Conservation (phyloP, 2,329 filamentous ascomycete genomes). For the Fusarium sp. region DNA sequence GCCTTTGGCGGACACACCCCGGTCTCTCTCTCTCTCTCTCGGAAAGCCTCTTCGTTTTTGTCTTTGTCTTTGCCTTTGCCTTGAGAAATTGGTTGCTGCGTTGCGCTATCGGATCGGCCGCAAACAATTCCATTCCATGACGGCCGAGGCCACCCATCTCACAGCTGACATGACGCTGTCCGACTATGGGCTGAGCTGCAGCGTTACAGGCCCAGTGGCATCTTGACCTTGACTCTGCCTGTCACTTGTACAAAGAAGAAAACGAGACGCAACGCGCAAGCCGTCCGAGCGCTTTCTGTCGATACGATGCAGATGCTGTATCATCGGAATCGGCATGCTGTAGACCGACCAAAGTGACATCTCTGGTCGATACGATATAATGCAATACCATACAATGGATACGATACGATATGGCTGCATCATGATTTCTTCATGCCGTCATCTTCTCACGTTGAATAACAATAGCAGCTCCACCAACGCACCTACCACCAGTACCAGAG, state of each 20-base stretch:
- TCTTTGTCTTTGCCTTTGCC: not conserved
- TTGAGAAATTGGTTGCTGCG: not conserved
- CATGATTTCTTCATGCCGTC: slow-evolving; percentile 45
- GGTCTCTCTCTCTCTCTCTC: slow-evolving; percentile 34
- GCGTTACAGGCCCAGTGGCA: slow-evolving; percentile 25
- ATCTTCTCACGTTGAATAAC: slow-evolving; percentile 25
- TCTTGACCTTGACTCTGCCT: slow-evolving; percentile 7
- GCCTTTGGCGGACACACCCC: slow-evolving; percentile 23
- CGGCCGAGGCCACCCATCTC: slow-evolving; percentile 23
- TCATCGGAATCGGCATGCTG: slow-evolving; percentile 34
- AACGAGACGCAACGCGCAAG: slow-evolving; percentile 37
- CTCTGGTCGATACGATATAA: slow-evolving; percentile 22
- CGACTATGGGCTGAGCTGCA: slow-evolving; percentile 36
- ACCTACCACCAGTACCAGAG: slow-evolving; percentile 30
- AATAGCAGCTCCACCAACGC: slow-evolving; percentile 26
- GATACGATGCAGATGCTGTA: slow-evolving; percentile 39
- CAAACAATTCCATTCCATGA: slow-evolving; percentile 13
- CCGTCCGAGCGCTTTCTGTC: slow-evolving; percentile 38
- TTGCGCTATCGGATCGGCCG: slow-evolving; percentile 11
- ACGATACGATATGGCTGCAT: slow-evolving; percentile 40
- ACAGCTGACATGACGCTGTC: slow-evolving; percentile 40
- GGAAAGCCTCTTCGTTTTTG: slow-evolving; percentile 26
- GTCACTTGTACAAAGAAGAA: slow-evolving; percentile 9
- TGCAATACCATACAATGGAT: not conserved
- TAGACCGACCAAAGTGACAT: slow-evolving; percentile 14